A percentile compares a stretch with the other conserved stretches of the same genome.
These are phyloP conservation scores for Malus sieversii DNA, from an alignment of 306 rosid genomes.

Conservation along the genomic window DNA sequence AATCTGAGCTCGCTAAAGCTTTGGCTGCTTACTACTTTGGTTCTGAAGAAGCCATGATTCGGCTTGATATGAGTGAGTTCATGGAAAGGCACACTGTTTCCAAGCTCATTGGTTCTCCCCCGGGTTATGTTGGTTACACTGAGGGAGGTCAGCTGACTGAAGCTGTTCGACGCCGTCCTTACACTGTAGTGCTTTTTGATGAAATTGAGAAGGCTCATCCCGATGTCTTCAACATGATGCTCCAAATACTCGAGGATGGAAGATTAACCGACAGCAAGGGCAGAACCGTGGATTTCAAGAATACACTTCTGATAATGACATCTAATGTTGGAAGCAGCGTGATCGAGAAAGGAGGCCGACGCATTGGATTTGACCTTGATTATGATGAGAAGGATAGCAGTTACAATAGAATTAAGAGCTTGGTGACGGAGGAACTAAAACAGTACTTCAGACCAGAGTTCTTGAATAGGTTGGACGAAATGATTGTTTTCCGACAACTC, in stretches of 20 bases:
- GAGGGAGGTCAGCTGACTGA: slow-evolving; percentile 98
- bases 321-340: slow-evolving; percentile 96
- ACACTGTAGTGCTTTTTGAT: slow-evolving; percentile 87
- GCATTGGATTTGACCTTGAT: slow-evolving; percentile 79
- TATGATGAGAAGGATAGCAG: slow-evolving; percentile 92
- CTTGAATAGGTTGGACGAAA: slow-evolving; percentile 86
- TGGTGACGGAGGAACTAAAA: slow-evolving; percentile 88
- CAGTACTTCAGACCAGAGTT: slow-evolving; percentile 92
- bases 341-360: slow-evolving; percentile 92
- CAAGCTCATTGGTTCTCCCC: slow-evolving; percentile 93
- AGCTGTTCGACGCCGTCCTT: slow-evolving; percentile 94
- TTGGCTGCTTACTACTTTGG: slow-evolving; percentile 93
- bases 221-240: slow-evolving; percentile 97
- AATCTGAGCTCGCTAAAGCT: slow-evolving; percentile 88
- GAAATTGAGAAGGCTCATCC: slow-evolving; percentile 99
- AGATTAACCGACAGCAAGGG: slow-evolving; percentile 95
- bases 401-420: slow-evolving; percentile 80
- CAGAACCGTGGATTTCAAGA: slow-evolving; percentile 93
- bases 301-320: slow-evolving; percentile 91
- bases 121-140: slow-evolving; percentile 92
- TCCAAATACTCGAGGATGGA: slow-evolving; percentile 92
- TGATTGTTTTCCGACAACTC: slow-evolving; percentile 92
- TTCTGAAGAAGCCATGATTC: slow-evolving; percentile 94
- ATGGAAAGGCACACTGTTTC: slow-evolving; percentile 97
- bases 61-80: slow-evolving; percentile 96